These are phyloP conservation scores for Laburnicola sp. DNA, from an alignment of 2,329 filamentous ascomycete genomes.

Conservation along the genomic window DNA sequence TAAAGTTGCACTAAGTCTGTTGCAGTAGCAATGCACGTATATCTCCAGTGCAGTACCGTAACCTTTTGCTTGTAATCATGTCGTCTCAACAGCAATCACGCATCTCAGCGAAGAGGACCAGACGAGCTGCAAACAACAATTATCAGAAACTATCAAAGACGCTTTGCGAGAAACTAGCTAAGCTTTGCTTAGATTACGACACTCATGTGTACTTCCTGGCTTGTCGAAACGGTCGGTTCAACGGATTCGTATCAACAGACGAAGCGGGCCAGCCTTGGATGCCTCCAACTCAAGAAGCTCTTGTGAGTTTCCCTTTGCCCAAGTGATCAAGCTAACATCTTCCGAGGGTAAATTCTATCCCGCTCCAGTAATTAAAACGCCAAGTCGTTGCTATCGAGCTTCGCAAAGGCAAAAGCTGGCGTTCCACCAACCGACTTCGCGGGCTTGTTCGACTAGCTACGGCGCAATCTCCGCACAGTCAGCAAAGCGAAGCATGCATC, in stretches of 20 bases:
- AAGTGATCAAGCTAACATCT: not conserved
- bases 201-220: not conserved
- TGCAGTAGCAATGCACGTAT: too few species aligned
- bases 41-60: too few species aligned
- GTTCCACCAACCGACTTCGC: not conserved
- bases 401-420: not conserved
- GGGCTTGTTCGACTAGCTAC: not conserved
- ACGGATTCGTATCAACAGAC: not conserved
- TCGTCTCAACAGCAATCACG: not conserved
- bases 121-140: not conserved
- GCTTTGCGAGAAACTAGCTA: not conserved
- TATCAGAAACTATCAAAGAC: not conserved
- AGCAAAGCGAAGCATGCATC: too few species aligned
- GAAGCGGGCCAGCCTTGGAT: not conserved
- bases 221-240: not conserved
- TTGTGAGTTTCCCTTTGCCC: not conserved
- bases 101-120: not conserved
- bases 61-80: not conserved
- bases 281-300: not conserved
- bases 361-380: not conserved
- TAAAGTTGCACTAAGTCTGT: too few species aligned
- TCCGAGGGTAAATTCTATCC: not conserved
- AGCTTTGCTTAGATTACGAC: not conserved
- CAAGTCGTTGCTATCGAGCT: not conserved
- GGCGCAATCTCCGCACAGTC: too few species aligned